Base-by-base conservation (phyloP, 371 early-diverging fungal species). In the Syncephalastrum contaminatum region DNA sequence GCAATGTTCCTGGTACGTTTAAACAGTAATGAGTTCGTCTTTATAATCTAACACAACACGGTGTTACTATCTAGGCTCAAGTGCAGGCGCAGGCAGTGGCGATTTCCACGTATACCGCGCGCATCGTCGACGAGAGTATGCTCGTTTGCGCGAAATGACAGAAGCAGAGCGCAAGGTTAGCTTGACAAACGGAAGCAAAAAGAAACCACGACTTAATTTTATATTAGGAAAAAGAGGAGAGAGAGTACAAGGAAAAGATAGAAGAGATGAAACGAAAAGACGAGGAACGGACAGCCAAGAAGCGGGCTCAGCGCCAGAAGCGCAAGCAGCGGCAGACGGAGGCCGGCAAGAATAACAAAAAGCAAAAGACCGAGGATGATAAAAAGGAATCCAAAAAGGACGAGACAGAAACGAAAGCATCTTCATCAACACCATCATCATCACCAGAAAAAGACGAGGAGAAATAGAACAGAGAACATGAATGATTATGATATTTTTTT, bases 31-130 rank as follows among this genome's bases (percentile, higher is more conserved):
- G 27, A 18, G 0, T 18, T 15, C 2, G 2, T 43, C 13, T 25
- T 47, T 19, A 12, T 14, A 1, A 24, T 22, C 10, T 50, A 3
- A 43, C 24, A n/a, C 14, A 24, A 36, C 3, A 46, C 62, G 25
- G 25, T 7, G 3, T 25, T 51, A 10, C 20, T 45, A 22, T 14
- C 15, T 50, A 68, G 94, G 95, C 24, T 96, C 95, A 15, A 93
- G 94, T 69, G 96, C 97, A 2, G 97, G 96, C 46, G 97, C 97
- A 0, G 96, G 97, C 16, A 92, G 92, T 81, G 96, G 96, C 43
- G 97, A 97, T 63, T 97, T 97, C 58, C 96, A 96, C 69, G 93
- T 94, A 0, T 97, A 97, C 67, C 73, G 96, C 60, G 91, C 92
- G 13, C 81, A 89, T 50, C 78, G 97, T 52, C 77, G 97, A 58